phyloP scores from a whole-genome alignment of 768 basidiomycete species.

The Psilocybe cyanescens region DNA sequence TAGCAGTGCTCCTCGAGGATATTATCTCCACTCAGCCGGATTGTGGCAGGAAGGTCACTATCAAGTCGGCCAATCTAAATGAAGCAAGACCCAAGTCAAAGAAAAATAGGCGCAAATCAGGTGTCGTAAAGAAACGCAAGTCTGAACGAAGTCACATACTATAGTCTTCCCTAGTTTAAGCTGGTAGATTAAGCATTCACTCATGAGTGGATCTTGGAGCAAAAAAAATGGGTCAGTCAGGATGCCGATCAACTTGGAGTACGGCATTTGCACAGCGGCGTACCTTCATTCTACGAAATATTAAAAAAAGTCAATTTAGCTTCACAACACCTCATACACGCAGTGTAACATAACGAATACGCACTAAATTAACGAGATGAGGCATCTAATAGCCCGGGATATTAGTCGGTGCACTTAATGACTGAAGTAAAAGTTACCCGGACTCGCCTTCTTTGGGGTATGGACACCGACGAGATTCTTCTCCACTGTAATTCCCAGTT shows the following conservation, averaged over 20 bases:
- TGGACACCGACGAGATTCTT: slow-evolving; percentile 97
- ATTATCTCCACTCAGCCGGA: slow-evolving; percentile 90
- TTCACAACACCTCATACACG: slow-evolving; percentile 17
- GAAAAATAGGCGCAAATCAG: background rate
- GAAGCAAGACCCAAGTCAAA: slow-evolving; percentile 3
- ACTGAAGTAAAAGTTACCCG: slow-evolving; percentile 5
- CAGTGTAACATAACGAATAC: slow-evolving; percentile 35
- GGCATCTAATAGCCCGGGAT: slow-evolving; percentile 65
- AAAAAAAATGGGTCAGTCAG: slow-evolving; percentile 18
- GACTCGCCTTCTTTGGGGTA: slow-evolving; percentile 92
- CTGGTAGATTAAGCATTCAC: slow-evolving; percentile 93
- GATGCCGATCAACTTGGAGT: slow-evolving; percentile 12
- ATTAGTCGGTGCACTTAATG: slow-evolving; percentile 1
- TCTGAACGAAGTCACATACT: slow-evolving; percentile 41
- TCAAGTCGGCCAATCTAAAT: slow-evolving; percentile 85
- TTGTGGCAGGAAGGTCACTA: slow-evolving; percentile 80
- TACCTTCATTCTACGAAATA: slow-evolving; percentile 69
- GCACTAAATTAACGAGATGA: slow-evolving; percentile 89
- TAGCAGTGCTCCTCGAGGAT: slow-evolving; percentile 93
- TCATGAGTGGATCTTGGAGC: slow-evolving; percentile 87
- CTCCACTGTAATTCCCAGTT: slow-evolving; percentile 96
- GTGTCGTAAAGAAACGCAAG: slow-evolving; percentile 8
- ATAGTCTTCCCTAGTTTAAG: slow-evolving; percentile 84
- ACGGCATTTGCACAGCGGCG: slow-evolving; percentile 23
- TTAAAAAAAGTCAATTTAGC: slow-evolving; percentile 16